These are phyloP conservation scores for Aspergillus pseudoterreus DNA, from an alignment of 2,329 filamentous ascomycete species.

Conservation along the genomic window DNA sequence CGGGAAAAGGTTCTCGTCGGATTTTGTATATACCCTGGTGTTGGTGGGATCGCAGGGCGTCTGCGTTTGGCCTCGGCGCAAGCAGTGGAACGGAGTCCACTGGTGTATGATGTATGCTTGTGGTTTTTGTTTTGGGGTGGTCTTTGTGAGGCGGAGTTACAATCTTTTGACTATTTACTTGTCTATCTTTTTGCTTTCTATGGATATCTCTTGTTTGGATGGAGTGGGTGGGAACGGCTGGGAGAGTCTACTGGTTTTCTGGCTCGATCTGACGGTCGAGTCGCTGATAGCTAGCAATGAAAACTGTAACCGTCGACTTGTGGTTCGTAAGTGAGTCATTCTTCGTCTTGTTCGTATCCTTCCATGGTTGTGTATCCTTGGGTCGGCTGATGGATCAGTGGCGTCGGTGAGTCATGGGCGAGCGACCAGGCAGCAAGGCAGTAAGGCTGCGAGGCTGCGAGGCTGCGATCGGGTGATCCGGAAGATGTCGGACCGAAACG, in stretches of 20 bases:
- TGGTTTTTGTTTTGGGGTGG: conserved; percentile 15
- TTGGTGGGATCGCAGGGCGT: conserved; percentile 21
- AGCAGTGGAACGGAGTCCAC: conserved; percentile 17
- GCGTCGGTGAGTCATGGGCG: not conserved
- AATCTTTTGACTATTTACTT: conserved; percentile 18
- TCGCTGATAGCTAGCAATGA: not conserved
- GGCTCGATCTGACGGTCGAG: not conserved
- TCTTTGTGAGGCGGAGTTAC: conserved; percentile 16
- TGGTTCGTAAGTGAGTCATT: too few relatives aligned
- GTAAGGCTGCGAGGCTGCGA: not conserved
- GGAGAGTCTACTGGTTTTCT: not conserved
- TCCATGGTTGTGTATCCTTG: not conserved
- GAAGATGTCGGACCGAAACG: not conserved
- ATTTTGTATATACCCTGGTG: conserved; percentile 27
- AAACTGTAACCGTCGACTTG: not conserved
- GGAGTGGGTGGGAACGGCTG: conserved; percentile 14
- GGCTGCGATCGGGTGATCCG: not conserved
- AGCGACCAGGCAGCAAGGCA: not conserved
- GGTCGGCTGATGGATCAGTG: not conserved
- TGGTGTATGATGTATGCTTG: conserved; percentile 29
- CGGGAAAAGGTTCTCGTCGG: conserved; percentile 24
- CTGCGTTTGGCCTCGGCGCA: conserved; percentile 20
- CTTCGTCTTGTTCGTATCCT: not conserved
- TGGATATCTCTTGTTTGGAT: conserved; percentile 17
- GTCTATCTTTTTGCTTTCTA: conserved; percentile 9